Conservation (phyloP, 129 eudicot species). For the Artemisia tridentata region DNA sequence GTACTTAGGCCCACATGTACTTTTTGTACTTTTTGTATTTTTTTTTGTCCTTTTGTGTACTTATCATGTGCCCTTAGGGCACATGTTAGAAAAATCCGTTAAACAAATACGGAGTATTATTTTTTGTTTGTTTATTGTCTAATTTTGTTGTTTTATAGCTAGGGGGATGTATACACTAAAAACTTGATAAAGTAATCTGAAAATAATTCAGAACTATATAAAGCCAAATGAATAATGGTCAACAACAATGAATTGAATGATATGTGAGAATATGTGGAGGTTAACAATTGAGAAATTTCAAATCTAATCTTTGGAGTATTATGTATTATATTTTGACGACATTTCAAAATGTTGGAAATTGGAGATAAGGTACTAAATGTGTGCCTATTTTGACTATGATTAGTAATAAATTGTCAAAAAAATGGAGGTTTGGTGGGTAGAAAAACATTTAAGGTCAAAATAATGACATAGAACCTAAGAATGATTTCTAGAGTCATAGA, state of each 20-base stretch:
- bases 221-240: neutral
- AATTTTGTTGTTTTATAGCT: neutral
- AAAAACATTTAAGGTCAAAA: slow-evolving; percentile 10
- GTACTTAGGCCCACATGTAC: too few relatives aligned
- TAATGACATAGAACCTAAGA: neutral
- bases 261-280: neutral
- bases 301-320: neutral
- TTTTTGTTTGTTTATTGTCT: neutral
- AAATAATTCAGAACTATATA: neutral
- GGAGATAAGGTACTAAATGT: neutral
- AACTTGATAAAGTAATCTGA: neutral
- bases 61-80: too few relatives aligned
- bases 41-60: too few relatives aligned
- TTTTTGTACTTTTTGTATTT: too few relatives aligned
- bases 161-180: neutral
- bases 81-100: too few relatives aligned
- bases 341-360: neutral
- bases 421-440: slow-evolving; percentile 12
- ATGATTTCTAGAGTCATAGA: slow-evolving; percentile 2
- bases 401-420: neutral
- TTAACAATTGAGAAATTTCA: neutral
- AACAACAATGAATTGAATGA: neutral
- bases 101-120: too few relatives aligned
- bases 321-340: neutral
- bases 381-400: slow-evolving; percentile 22